phyloP scores from a whole-genome alignment of 1,284 basidiomycete species.

The Austroboletus sp. region DNA sequence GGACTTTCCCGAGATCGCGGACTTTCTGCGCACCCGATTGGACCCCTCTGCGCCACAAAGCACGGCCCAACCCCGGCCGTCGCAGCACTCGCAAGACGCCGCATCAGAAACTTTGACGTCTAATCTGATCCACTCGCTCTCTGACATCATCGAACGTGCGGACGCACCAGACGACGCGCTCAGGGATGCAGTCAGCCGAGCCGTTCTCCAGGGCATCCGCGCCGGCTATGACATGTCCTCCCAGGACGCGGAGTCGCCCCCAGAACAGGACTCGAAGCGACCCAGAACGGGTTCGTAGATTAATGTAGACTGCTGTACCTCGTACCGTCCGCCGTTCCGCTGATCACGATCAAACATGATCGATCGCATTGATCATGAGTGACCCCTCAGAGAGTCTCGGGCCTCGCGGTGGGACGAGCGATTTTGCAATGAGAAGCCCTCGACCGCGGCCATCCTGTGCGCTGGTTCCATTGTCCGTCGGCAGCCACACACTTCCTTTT shows the following conservation, averaged over 20 bases:
- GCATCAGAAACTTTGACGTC: slow-evolving; percentile 66
- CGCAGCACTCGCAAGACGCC: slow-evolving; percentile 62
- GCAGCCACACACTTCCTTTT: neutral
- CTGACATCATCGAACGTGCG: slow-evolving; percentile 60
- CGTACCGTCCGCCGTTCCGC: slow-evolving; percentile 32
- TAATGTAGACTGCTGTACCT: slow-evolving; percentile 9
- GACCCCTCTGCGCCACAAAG: slow-evolving; percentile 26
- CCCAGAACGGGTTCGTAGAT: slow-evolving; percentile 23
- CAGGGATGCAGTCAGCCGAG: slow-evolving; percentile 48
- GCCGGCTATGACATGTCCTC: slow-evolving; percentile 50
- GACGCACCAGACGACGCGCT: slow-evolving; percentile 57
- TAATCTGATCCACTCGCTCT: slow-evolving; percentile 58
- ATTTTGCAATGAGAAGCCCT: slow-evolving; percentile 7
- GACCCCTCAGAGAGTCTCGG: too few species aligned
- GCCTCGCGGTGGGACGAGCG: too few species aligned
- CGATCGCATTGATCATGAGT: slow-evolving; percentile 26
- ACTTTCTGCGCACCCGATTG: slow-evolving; percentile 53
- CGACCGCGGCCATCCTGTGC: slow-evolving; percentile 30
- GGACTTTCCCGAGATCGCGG: slow-evolving; percentile 73
- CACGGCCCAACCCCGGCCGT: slow-evolving; percentile 36
- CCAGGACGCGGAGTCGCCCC: slow-evolving; percentile 14
- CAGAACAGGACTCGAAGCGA: slow-evolving; percentile 21
- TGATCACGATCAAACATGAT: slow-evolving; percentile 31
- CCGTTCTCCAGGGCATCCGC: slow-evolving; percentile 56
- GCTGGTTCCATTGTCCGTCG: slow-evolving; percentile 21